Base-by-base conservation (phyloP, 208 protist species). In the Acanthamoeba divionensis region DNA sequence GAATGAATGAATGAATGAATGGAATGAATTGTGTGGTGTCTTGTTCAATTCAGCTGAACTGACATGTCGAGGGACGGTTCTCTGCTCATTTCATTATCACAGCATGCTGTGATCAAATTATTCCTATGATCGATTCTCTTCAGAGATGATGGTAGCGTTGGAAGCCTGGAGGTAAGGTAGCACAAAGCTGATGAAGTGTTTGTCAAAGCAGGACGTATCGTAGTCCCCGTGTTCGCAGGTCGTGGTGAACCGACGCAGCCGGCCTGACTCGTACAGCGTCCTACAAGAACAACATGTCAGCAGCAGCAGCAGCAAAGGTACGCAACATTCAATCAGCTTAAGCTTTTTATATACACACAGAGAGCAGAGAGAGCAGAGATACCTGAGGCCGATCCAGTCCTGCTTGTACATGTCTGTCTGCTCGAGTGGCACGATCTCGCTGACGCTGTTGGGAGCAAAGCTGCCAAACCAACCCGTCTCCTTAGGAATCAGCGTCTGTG, bases 311-410 rank as follows among this genome's bases (percentile, higher is more conserved):
- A 71, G 24, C 10, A 71, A 10, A 71, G 24, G 63, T 41, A 60
- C 52, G 52, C 52, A 2, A 71, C 18, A 79, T 33, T 48, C 45
- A 79, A 29, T n/a, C n/a, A n/a, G n/a, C n/a, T n/a, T n/a, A n/a
- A n/a, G n/a, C n/a, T n/a, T n/a, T n/a, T n/a, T n/a, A n/a, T n/a
- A n/a, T n/a, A n/a, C n/a, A n/a, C n/a, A n/a, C n/a, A n/a, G 26
- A 4, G 47, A 24, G 44, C 6, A 60, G 45, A 33, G 71, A 33
- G 26, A 15, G 9, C 4, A 65, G 13, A 10, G 26, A 24, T 47
- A 80, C 60, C 85, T 0, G 24, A 90, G 85, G 47, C 85, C 85
- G n/a, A 90, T 60, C 85, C 85, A 90, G 66, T 90, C 85, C 63
- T 90, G 33, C 48, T 80, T 52, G 85, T 90, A 90, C 33, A 90